Base-by-base conservation (phyloP, 768 basidiomycete species). In the Boletus rubropictus region DNA sequence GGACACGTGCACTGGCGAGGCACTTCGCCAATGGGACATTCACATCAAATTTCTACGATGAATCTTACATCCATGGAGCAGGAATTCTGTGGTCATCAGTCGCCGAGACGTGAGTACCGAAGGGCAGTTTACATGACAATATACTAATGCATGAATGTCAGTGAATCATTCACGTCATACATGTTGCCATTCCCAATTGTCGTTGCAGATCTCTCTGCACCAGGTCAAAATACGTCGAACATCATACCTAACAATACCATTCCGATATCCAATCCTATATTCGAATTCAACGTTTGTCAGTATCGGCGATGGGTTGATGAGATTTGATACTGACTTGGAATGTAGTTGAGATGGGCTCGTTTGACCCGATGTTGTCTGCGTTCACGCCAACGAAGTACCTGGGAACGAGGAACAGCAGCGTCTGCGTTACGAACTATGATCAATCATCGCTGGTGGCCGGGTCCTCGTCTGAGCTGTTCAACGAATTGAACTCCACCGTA, bases 371-470 rank as follows among this genome's bases (percentile, higher is more conserved):
- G 34, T 57, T 72, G 6, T 70, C 74, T 1, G 75, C 77, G 3
- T 78, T 77, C 44, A 69, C 70, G 5, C 67, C 71, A 0, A 62
- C 72, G 28, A 67, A 74, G 50, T 72, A 75, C 55, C 54, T 77
- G 18, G 79, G 79, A 1, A 67, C 67, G 20, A 59, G 44, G 7
- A 70, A 69, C 34, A 51, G 48, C 11, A 65, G 49, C 22, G 28
- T 62, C 24, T 72, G 69, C 18, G 39, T 69, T 5, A 60, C 64
- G 2, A 65, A 67, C 35, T 70, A 63, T 41, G 70, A 70, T n/a
- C 69, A 72, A 35, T 54, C 52, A 0, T 40, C 65, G 3, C 46
- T 66, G 14, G 62, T 77, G 14, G 60, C 71, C 14, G 77, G 71
- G 4, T 65, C 71, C 0, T 76, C 74, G 1, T 68, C 65, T 17